Evolutionary conservation across 1,284 basidiomycete genomes (phyloP), one percentile per base, ranked within the genome.

Genomic region (Caloboletus firmus): DNA sequence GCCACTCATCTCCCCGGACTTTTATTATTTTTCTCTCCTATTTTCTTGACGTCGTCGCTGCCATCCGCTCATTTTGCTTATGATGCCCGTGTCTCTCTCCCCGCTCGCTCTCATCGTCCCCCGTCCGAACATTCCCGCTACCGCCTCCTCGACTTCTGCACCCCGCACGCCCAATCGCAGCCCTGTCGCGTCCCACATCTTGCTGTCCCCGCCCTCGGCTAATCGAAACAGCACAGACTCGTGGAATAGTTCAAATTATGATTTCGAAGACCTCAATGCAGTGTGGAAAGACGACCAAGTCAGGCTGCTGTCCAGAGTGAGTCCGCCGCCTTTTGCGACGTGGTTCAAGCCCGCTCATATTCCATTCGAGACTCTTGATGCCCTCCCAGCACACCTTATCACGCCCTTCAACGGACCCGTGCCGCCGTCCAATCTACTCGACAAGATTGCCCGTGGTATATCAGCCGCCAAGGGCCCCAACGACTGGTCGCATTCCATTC

Each of bases 391-490:
- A 13, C 87, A 91, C 64, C 78, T 91, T 24, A 76, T 89, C 66
- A 92, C 89, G 15, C 90, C 89, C 50, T 91, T 89, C 76, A 84
- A 85, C 59, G 89, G 90, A 28, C 78, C 83, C 42, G 80, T 91
- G 17, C 90, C 89, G 5, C 90, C 89, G 24, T 83, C 87, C 11
- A 91, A 91, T 68, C 79, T 91, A 18, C 82, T 92, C 59, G 89
- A 92, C 70, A 91, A 88, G 75, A 84, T 92, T 60, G 87, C 89
- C 15, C 82, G 85, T 35, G 84, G 87, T 54, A 81, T 92, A 54
- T 73, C 78, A 5, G 72, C 84, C 31, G 85, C 86, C 51, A 90
- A 90, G 64, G 87, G 85, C 17, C 78, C 84, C 11, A 69, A 76
- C 26, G 87, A 89, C 57, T 92, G 89, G 90, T 85, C 86, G 1